These are phyloP conservation scores for Trichosporon coremiiforme DNA, from an alignment of 1,284 basidiomycete species.

Conservation along the genomic window DNA sequence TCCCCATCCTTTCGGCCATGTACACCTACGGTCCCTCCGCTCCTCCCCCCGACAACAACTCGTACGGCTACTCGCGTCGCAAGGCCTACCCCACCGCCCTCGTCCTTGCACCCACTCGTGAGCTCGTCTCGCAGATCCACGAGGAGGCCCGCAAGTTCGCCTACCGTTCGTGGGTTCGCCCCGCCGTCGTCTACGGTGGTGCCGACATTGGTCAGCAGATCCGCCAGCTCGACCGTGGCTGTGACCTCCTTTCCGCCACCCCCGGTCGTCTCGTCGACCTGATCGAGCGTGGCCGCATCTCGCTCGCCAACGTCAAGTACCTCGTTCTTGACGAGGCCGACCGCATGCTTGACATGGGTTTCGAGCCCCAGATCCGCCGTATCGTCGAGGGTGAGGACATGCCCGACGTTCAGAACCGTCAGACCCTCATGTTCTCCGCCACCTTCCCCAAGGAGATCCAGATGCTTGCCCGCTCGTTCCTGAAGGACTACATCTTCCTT, in stretches of 20 bases:
- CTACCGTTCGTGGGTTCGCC: slow-evolving; percentile 98
- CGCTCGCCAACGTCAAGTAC: slow-evolving; percentile 93
- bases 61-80: slow-evolving; percentile 67
- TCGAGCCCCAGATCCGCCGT: slow-evolving; percentile 97
- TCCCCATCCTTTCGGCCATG: slow-evolving; percentile 95
- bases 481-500: slow-evolving; percentile 94
- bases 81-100: slow-evolving; percentile 96
- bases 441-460: slow-evolving; percentile 99
- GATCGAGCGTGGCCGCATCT: slow-evolving; percentile 97
- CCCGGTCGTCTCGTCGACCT: slow-evolving; percentile 98
- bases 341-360: slow-evolving; percentile 99
- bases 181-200: slow-evolving; percentile 98
- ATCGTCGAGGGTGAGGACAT: slow-evolving; percentile 99
- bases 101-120: slow-evolving; percentile 95
- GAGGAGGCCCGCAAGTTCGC: slow-evolving; percentile 99
- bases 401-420: slow-evolving; percentile 87
- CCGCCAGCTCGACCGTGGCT: slow-evolving; percentile 91
- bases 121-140: slow-evolving; percentile 98
- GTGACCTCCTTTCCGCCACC: slow-evolving; percentile 96
- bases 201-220: slow-evolving; percentile 97
- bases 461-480: slow-evolving; percentile 91
- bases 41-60: slow-evolving; percentile 59
- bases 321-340: slow-evolving; percentile 99
- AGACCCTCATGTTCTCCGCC: slow-evolving; percentile 99
- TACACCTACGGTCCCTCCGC: slow-evolving; percentile 80